Conservation (phyloP, 805 yeast species). For the Yamadazyma sp. region DNA sequence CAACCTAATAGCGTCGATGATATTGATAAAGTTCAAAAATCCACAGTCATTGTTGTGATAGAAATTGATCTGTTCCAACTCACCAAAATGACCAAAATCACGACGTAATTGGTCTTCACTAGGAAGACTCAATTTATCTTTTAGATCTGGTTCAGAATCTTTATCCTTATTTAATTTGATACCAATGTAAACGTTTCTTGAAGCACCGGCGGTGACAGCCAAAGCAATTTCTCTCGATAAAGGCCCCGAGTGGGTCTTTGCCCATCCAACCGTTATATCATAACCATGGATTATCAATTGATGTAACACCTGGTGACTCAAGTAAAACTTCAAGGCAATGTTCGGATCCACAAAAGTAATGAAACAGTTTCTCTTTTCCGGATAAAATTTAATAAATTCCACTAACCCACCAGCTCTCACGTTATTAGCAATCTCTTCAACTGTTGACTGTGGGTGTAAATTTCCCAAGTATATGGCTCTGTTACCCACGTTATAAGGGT, state of each 20-base stretch:
- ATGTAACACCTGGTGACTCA: slow-evolving; percentile 54
- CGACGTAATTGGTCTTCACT: slow-evolving; percentile 48
- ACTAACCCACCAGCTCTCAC: slow-evolving; percentile 74
- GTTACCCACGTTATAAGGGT: slow-evolving; percentile 44
- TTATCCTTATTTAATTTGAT: slow-evolving; percentile 35
- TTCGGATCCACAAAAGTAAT: slow-evolving; percentile 65
- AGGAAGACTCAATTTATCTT: slow-evolving; percentile 26
- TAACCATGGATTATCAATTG: slow-evolving; percentile 62
- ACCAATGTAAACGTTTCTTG: slow-evolving; percentile 76
- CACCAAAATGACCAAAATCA: slow-evolving; percentile 68
- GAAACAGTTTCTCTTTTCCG: slow-evolving; percentile 61
- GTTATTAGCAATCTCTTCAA: slow-evolving; percentile 73
- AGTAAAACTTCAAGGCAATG: slow-evolving; percentile 66
- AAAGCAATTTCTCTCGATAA: slow-evolving; percentile 52
- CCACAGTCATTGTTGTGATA: slow-evolving; percentile 71
- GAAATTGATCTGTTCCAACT: slow-evolving; percentile 72
- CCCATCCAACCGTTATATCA: slow-evolving; percentile 71
- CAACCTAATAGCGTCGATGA: slow-evolving; percentile 59
- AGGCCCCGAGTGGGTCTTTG: slow-evolving; percentile 63
- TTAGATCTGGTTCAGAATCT: slow-evolving; percentile 12
- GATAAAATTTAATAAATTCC: slow-evolving; percentile 54
- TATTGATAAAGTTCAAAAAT: slow-evolving; percentile 68
- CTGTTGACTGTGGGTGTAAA: slow-evolving; percentile 59
- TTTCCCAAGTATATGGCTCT: slow-evolving; percentile 71
- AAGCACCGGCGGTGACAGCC: slow-evolving; percentile 73